Base-by-base conservation (phyloP, 75 land plant species). In the Pinus taeda region DNA sequence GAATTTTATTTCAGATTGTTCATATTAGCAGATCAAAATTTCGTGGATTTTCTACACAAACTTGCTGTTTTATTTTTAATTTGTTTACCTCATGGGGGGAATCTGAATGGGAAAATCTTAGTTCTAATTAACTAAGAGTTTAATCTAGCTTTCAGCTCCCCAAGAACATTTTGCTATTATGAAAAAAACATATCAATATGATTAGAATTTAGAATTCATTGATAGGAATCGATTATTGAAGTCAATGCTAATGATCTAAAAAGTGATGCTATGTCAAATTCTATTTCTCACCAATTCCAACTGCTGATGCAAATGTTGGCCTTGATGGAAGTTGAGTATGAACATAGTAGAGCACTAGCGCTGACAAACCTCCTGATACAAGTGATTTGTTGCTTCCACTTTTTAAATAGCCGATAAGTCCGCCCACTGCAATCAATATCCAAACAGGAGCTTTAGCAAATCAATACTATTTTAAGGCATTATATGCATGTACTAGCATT, bases 301-400 rank as follows among this genome's bases (percentile, higher is more conserved):
- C 18, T 22, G 93, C 76, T 20, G 96, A 89, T 58, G 98, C 93
- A 71, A 87, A 78, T 61, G 65, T 80, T 21, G 98, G 92, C 6
- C 81, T 86, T 4, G 76, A 57, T 3, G 98, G 96, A 65, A 95
- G 90, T 77, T 86, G 82, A 42, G 83, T 79, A 69, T 86, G 86
- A 15, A 93, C 96, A 79, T 73, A 87, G 71, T 79, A 88, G n/a
- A 95, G 84, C 24, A 88, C 74, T 60, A 86, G 36, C 8, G 93
- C 88, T 71, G 98, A 86, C 18, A 81, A 33, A 22, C 90, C 93
- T 22, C 98, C 98, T 13, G 96, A 87, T 53, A 81, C 57, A 18
- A 93, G 73, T 5, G 98, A 95, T 75, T 86, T 95, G 61, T 76
- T 80, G 78, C 98, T 95, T 2, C 92, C 91, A 75, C 87, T 84